Evolutionary conservation across 108 stramenopile genomes (phyloP).

Genomic region (Chaetoceros muelleri): DNA sequence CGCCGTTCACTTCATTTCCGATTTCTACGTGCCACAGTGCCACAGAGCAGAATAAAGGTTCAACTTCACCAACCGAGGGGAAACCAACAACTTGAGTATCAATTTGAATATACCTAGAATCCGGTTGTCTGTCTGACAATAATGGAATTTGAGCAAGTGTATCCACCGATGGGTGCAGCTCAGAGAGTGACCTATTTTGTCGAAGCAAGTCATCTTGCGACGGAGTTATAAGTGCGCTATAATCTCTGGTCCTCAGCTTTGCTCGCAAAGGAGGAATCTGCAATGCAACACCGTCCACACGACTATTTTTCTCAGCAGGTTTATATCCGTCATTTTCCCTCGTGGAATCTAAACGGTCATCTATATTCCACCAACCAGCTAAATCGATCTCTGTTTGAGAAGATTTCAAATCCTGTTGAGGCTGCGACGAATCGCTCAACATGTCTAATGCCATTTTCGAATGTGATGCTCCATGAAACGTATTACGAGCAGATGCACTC

Average conservation of each 20-base stretch:
- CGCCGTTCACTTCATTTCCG: conserved; percentile 12
- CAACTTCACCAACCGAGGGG: conserved; percentile 68
- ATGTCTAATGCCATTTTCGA: neutral
- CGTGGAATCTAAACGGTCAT: conserved; percentile 22
- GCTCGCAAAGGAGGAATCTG: conserved; percentile 16
- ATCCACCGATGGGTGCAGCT: conserved; percentile 66
- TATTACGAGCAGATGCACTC: neutral
- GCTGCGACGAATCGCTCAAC: neutral
- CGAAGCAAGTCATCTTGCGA: conserved; percentile 40
- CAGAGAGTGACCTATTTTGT: conserved; percentile 52
- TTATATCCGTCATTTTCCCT: conserved; percentile 8
- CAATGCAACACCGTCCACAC: neutral
- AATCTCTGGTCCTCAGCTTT: conserved; percentile 38
- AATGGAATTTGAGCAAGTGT: conserved; percentile 59
- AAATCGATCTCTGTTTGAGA: neutral
- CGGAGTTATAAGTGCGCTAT: conserved; percentile 55
- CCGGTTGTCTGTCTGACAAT: conserved; percentile 76
- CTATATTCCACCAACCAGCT: conserved; percentile 49
- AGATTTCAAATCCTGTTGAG: neutral
- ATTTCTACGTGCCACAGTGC: conserved; percentile 82
- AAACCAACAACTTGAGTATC: conserved; percentile 84
- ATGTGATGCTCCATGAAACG: too few species aligned
- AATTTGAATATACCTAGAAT: conserved; percentile 69
- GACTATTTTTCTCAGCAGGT: neutral
- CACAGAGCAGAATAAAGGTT: conserved; percentile 79